Conservation (phyloP, 345 rosid species). For the Excoecaria agallocha region DNA sequence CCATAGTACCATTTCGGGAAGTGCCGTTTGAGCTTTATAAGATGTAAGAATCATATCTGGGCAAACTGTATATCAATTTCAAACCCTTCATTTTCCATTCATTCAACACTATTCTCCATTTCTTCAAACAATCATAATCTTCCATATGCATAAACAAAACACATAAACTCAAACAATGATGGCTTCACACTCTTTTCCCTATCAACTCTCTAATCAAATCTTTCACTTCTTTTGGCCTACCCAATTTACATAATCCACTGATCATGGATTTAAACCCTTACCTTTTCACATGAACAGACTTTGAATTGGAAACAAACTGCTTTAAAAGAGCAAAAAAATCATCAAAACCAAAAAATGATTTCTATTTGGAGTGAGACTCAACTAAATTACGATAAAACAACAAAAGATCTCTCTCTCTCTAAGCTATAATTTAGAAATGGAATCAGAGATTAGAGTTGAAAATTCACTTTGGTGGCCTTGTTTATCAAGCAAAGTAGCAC, state of each 20-base stretch:
- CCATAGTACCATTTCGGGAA: conserved; percentile 61
- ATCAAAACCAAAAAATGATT: conserved; percentile 48
- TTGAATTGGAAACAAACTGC: conserved; percentile 38
- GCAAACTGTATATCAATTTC: conserved; percentile 58
- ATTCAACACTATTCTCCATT: conserved; percentile 46
- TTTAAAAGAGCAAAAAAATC: conserved; percentile 36
- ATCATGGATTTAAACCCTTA: conserved; percentile 63
- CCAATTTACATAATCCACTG: conserved; percentile 63
- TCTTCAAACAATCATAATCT: conserved; percentile 59
- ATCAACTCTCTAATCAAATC: conserved; percentile 48
- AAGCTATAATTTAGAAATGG: conserved; percentile 40
- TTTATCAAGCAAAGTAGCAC: conserved; percentile 55
- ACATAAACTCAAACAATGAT: conserved; percentile 48
- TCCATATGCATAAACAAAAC: conserved; percentile 62
- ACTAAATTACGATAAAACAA: conserved; percentile 53
- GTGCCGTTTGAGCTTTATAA: conserved; percentile 57
- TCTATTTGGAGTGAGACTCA: conserved; percentile 48
- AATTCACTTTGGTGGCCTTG: conserved; percentile 49
- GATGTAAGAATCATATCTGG: conserved; percentile 80
- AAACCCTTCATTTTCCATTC: conserved; percentile 51
- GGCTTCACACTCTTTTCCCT: conserved; percentile 39
- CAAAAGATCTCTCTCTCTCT: conserved; percentile 56
- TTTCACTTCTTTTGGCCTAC: conserved; percentile 57
- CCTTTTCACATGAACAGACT: conserved; percentile 58
- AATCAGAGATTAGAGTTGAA: conserved; percentile 41